phyloP scores from a whole-genome alignment of 164 flowering plant species.

The Cinnamomum micranthum region DNA sequence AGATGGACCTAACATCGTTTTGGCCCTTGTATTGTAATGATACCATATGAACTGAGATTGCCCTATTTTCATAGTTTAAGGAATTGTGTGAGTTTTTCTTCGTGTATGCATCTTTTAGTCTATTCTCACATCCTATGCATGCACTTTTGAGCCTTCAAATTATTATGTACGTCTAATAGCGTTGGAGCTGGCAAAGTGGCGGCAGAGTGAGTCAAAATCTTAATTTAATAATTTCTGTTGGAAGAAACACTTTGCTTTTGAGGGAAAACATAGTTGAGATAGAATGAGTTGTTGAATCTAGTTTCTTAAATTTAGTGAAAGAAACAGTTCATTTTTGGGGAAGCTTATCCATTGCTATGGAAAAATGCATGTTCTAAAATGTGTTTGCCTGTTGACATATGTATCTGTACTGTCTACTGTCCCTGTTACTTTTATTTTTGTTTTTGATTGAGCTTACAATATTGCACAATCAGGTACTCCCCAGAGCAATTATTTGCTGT shows the following conservation, averaged over 20 bases:
- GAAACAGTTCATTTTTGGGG: not conserved
- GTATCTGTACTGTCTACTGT: not conserved
- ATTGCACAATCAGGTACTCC: constrained; percentile 54
- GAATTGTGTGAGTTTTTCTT: not conserved
- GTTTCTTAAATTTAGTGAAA: no score
- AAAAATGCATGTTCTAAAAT: not conserved
- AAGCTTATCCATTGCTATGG: not conserved
- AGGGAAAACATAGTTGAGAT: no score
- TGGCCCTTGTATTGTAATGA: not conserved
- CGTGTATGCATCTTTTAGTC: not conserved
- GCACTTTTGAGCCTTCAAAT: not conserved
- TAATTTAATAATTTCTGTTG: no score
- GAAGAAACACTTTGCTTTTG: no score
- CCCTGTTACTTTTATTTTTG: not conserved
- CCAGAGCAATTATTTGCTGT: constrained; percentile 92
- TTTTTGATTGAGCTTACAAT: not conserved
- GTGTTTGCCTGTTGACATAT: not conserved
- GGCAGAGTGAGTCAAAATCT: not conserved
- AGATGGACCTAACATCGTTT: no score
- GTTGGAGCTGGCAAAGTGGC: not conserved
- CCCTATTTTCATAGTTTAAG: not conserved
- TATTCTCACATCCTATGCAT: not conserved
- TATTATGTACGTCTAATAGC: not conserved
- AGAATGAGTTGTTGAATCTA: no score
- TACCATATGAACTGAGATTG: not conserved